A percentile compares a stretch with the other conserved stretches of the same genome.
Evolutionary conservation across 108 stramenopile genomes (phyloP).

Genomic region (Schizochytrium sp.): DNA sequence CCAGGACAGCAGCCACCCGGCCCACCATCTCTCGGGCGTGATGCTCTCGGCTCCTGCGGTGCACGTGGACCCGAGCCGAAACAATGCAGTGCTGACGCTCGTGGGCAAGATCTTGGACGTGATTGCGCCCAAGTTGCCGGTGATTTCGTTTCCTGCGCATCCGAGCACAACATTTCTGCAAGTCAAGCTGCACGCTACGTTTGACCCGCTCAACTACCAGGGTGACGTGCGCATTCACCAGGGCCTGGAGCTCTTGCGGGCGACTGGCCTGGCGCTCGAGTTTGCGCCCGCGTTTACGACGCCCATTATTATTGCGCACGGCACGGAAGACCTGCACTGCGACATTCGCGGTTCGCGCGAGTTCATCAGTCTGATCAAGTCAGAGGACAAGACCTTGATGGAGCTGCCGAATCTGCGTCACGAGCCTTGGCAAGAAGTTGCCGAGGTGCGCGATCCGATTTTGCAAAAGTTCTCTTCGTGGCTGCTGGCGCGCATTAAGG

Average conservation of each 20-base stretch:
- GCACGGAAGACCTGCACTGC: not conserved
- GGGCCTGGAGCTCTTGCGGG: conserved; percentile 5
- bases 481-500: not conserved
- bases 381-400: not conserved
- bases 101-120: not conserved
- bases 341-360: not conserved
- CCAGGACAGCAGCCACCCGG: not conserved
- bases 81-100: not conserved
- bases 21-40: not conserved
- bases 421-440: not conserved
- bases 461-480: not conserved
- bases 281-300: not conserved
- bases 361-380: not conserved
- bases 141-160: not conserved
- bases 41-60: conserved; percentile 5
- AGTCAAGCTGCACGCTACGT: not conserved
- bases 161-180: not conserved
- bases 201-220: not conserved
- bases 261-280: not conserved
- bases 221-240: not conserved
- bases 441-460: not conserved
- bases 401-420: not conserved
- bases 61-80: not conserved
- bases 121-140: not conserved
- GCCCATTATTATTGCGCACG: not conserved